Evolutionary conservation across 176 grass and related monocot genomes (phyloP).

Genomic region (Cymbopogon citratus): DNA sequence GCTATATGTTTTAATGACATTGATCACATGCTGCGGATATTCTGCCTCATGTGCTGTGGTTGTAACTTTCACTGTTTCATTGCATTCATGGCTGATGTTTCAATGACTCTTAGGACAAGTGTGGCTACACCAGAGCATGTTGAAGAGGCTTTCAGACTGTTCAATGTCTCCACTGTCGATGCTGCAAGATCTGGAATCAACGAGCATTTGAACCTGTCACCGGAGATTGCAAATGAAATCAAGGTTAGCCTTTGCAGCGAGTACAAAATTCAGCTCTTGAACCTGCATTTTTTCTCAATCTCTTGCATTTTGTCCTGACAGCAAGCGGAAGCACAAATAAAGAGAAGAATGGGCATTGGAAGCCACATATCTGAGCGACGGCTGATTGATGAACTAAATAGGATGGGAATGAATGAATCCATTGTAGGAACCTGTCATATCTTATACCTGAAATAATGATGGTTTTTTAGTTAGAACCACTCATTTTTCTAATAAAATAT

Average conservation of each 20-base stretch:
- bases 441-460: background rate
- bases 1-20: background rate
- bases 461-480: background rate
- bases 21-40: background rate
- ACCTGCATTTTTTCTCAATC: background rate
- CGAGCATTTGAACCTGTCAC: slow-evolving; percentile 86
- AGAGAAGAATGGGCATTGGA: slow-evolving; percentile 94
- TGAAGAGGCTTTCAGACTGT: slow-evolving; percentile 93
- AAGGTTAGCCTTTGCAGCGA: slow-evolving; percentile 44
- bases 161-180: slow-evolving; percentile 85
- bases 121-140: slow-evolving; percentile 94
- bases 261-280: background rate
- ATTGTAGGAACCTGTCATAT: slow-evolving; percentile 51
- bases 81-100: background rate
- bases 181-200: slow-evolving; percentile 96
- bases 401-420: slow-evolving; percentile 95
- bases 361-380: slow-evolving; percentile 88
- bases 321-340: slow-evolving; percentile 97
- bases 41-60: background rate
- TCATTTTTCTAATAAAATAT: background rate
- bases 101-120: slow-evolving; percentile 47
- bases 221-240: slow-evolving; percentile 94
- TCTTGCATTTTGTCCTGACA: slow-evolving; percentile 20
- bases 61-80: background rate
- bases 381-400: slow-evolving; percentile 59